These are phyloP conservation scores for Ascochyta viciae-villosae DNA, from an alignment of 2,329 filamentous ascomycete species.

Conservation along the genomic window DNA sequence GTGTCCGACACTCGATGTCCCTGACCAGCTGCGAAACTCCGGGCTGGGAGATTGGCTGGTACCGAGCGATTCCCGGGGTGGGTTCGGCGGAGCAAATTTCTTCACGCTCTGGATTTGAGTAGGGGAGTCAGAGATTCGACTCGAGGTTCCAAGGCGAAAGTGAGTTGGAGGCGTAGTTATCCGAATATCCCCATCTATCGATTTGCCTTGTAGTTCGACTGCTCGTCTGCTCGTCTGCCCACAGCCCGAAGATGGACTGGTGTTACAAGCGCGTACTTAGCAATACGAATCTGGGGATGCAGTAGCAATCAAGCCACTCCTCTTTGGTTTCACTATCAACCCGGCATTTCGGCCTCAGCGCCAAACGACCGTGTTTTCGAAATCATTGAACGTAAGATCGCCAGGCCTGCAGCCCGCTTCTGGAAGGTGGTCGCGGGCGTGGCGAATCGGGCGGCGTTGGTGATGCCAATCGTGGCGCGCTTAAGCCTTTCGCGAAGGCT, in stretches of 20 bases:
- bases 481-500: conserved; percentile 40
- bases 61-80: conserved; percentile 13
- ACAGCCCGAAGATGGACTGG: conserved; percentile 1
- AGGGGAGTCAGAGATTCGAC: conserved; percentile 1
- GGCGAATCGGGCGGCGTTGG: conserved; percentile 5
- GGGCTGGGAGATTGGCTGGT: conserved; percentile 11
- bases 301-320: conserved; percentile 11
- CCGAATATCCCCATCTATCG: conserved; percentile 10
- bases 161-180: not conserved
- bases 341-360: conserved; percentile 23
- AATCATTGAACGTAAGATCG: conserved; percentile 33
- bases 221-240: conserved; percentile 14
- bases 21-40: not conserved
- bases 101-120: conserved; percentile 8
- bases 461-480: conserved; percentile 21
- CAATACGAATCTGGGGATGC: conserved; percentile 10
- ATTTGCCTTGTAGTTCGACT: not conserved
- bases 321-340: conserved; percentile 13
- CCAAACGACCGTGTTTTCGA: conserved; percentile 12
- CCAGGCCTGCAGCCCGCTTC: conserved; percentile 18
- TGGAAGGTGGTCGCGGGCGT: conserved; percentile 35
- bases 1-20: conserved; percentile 11
- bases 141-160: not conserved
- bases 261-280: conserved; percentile 11
- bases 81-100: conserved; percentile 18